Base-by-base conservation (phyloP, 2,329 filamentous ascomycete species). In the Spiromastix sp. region DNA sequence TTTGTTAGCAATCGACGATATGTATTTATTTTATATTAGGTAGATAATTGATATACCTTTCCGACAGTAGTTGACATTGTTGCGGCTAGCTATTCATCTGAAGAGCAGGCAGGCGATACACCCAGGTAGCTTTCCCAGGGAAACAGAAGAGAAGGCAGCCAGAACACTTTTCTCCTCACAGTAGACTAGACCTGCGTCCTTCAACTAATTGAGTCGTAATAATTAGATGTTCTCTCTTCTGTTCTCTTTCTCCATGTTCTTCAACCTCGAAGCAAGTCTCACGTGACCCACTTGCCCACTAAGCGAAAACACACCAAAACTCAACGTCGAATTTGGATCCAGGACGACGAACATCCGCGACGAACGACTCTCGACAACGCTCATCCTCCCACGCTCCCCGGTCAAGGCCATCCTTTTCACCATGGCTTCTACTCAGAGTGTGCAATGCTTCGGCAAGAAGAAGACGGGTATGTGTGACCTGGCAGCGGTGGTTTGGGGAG, bases 401-500 rank as follows among this genome's bases (percentile, higher is more conserved):
- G 54, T 51, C 55, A 51, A 57, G 51, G 54, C 56, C 56, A 60
- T 59, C 49, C 43, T 45, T 50, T 47, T 17, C 72, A 83, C 62
- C 68, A 85, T 85, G 79, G 80, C 82, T 68, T 71, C 79, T 59
- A 71, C 74, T 57, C 80, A 83, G 71, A 82, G 77, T 69, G 82
- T 86, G 60, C 86, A 94, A 79, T 94, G 86, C 83, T 95, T 96
- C 83, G 87, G 87, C 81, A 95, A 95, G 81, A 87, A 87, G 78
- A 85, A 84, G 77, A 86, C 79, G 63, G 67, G 67, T 70, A 58
- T 48, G 61, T 49, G 32, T 26, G n/a, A 17, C 41, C 11, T 4
- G 35, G 32, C 34, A 12, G 22, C 16, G 7, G 20, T n/a, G 26
- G 38, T 32, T 27, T 18, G 24, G 27, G 30, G 19, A 30, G 36